Conservation (phyloP, 1,284 basidiomycete species). For the Leccinum griseonigrum region DNA sequence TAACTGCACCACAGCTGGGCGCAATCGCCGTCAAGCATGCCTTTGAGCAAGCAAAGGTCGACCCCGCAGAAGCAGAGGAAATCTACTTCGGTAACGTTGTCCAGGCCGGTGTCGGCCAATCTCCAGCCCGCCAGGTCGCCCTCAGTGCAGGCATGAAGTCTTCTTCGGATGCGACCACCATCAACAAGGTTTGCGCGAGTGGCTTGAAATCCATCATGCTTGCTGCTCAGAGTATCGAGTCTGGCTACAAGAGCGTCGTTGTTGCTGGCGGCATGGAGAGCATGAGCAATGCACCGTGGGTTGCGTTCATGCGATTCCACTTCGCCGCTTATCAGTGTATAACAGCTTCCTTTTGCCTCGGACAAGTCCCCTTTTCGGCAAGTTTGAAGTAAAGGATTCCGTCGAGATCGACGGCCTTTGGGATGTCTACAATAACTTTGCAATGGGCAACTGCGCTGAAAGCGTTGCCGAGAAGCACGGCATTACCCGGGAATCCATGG, state of each 20-base stretch:
- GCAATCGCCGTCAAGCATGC: conserved; percentile 88
- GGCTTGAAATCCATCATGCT: conserved; percentile 95
- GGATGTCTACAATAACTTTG: conserved; percentile 94
- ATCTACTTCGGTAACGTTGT: conserved; percentile 97
- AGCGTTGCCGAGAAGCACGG: conserved; percentile 79
- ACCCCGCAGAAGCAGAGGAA: conserved; percentile 86
- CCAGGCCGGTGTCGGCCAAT: conserved; percentile 94
- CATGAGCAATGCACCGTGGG: conserved; percentile 95
- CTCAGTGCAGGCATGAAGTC: conserved; percentile 82
- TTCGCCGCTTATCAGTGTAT: conserved; percentile 5
- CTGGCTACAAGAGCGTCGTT: conserved; percentile 85
- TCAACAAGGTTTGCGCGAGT: conserved; percentile 99
- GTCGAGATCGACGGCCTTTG: conserved; percentile 93
- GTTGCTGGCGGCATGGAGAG: conserved; percentile 97
- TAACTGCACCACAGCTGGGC: conserved; percentile 92
- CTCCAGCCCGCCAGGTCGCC: conserved; percentile 93
- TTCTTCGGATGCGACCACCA: conserved; percentile 93
- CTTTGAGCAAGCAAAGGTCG: conserved; percentile 76
- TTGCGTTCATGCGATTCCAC: conserved; percentile 1
- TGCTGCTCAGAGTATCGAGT: conserved; percentile 86
- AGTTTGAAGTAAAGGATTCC: conserved; percentile 85
- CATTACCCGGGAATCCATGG: conserved; percentile 85
- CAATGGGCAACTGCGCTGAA: conserved; percentile 97
- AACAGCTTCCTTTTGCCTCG: conserved; percentile 91
- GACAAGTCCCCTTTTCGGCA: conserved; percentile 85